Evolutionary conservation across 192 early-diverging fungal genomes (phyloP).

Genomic region (Coemansia sp.): DNA sequence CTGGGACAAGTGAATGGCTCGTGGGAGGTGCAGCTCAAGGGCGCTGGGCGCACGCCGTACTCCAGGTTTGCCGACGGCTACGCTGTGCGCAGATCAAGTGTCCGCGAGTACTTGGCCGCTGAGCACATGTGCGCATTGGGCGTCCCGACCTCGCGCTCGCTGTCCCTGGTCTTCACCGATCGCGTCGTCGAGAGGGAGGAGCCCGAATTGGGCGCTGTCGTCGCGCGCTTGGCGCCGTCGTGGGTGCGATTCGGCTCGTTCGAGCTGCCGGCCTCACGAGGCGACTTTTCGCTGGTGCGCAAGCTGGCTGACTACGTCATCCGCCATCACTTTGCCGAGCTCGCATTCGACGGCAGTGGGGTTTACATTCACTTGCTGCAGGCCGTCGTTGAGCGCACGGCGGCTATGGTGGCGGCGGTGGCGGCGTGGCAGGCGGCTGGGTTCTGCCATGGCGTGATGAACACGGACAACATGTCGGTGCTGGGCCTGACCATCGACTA

Average conservation of each 20-base stretch:
- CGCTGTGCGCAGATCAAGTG: conserved; percentile 82
- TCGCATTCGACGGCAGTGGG: neutral
- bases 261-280: conserved; percentile 73
- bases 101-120: conserved; percentile 75
- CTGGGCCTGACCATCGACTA: conserved; percentile 84
- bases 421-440: conserved; percentile 79
- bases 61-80: conserved; percentile 84
- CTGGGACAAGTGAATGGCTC: conserved; percentile 59
- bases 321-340: conserved; percentile 54
- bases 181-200: conserved; percentile 66
- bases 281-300: conserved; percentile 56
- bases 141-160: conserved; percentile 75
- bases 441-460: conserved; percentile 86
- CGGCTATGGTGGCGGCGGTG: conserved; percentile 69
- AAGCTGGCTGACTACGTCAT: conserved; percentile 74
- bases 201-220: conserved; percentile 72
- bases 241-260: conserved; percentile 91
- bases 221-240: conserved; percentile 68
- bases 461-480: conserved; percentile 90
- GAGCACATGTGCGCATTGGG: conserved; percentile 64
- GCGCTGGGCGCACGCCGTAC: conserved; percentile 82
- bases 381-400: conserved; percentile 61
- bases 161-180: conserved; percentile 65
- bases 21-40: conserved; percentile 86
- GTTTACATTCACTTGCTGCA: conserved; percentile 60